These are phyloP conservation scores for Caulochytrium protostelioides DNA, from an alignment of 371 early-diverging fungal species.

Conservation along the genomic window DNA sequence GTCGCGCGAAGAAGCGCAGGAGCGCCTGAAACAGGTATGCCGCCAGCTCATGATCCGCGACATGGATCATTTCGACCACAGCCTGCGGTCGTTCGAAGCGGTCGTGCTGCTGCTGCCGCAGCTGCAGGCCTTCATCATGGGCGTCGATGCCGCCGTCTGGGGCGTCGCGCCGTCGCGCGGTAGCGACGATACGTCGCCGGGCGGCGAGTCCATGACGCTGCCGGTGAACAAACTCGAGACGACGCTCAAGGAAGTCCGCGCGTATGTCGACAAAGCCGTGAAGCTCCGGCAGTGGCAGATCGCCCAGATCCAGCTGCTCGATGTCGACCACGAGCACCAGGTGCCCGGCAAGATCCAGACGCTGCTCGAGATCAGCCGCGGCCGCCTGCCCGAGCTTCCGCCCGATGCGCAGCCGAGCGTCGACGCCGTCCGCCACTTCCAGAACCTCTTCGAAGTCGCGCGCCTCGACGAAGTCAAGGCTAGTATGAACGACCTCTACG, in stretches of 20 bases:
- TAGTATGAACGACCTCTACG: conserved; percentile 13
- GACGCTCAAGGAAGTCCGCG: background rate
- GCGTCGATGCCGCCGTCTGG: background rate
- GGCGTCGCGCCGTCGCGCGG: background rate
- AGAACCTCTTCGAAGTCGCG: conserved; percentile 11
- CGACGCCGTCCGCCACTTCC: conserved; percentile 8
- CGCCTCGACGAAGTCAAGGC: conserved; percentile 2
- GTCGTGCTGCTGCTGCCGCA: conserved; percentile 11
- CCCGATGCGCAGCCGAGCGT: too few species aligned
- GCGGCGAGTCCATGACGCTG: background rate
- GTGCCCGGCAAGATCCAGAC: background rate
- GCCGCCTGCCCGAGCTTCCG: too few species aligned
- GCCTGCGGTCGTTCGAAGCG: conserved; percentile 5
- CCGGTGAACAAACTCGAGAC: conserved; percentile 1
- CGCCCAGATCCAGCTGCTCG: background rate
- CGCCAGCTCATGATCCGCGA: conserved; percentile 9
- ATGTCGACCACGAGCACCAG: background rate
- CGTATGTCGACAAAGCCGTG: background rate
- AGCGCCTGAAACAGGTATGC: conserved; percentile 13
- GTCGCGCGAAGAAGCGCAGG: conserved; percentile 5
- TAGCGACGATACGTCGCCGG: background rate
- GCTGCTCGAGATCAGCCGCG: background rate
- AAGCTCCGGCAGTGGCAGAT: background rate
- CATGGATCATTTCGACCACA: conserved; percentile 4
- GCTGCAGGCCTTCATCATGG: conserved; percentile 5